Percentiles rank a stretch among this genome's conserved stretches.
Conservation (phyloP, 179 eudicot genomes). For the Nepenthes alata region DNA sequence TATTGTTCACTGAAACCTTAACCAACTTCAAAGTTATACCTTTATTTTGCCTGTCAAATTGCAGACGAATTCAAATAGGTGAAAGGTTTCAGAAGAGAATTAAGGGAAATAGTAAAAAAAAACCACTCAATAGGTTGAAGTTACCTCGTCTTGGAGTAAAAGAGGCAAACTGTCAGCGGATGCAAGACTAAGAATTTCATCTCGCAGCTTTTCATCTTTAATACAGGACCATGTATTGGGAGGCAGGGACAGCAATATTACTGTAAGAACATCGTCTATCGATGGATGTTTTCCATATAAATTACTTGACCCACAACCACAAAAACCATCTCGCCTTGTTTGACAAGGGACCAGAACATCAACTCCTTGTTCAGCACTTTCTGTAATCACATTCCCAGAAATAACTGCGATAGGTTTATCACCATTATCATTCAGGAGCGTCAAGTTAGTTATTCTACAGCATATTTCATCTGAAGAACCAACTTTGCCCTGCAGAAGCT, state of each 20-base stretch:
- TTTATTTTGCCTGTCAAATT: background rate
- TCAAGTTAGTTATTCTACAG: slow-evolving; percentile 8
- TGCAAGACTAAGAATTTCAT: slow-evolving; percentile 16
- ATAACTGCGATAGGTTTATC: slow-evolving; percentile 8
- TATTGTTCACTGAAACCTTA: background rate
- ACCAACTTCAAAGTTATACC: background rate
- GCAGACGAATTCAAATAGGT: background rate
- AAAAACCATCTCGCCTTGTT: slow-evolving; percentile 5
- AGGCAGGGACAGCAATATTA: slow-evolving; percentile 31
- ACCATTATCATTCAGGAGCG: slow-evolving; percentile 6
- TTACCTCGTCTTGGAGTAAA: slow-evolving; percentile 37
- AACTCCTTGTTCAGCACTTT: slow-evolving; percentile 11
- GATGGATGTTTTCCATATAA: slow-evolving; percentile 20
- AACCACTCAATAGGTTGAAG: background rate
- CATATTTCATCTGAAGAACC: slow-evolving; percentile 9
- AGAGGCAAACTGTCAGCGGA: slow-evolving; percentile 16
- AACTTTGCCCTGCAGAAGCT: slow-evolving; percentile 15
- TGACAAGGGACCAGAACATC: slow-evolving; percentile 31
- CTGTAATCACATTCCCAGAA: slow-evolving; percentile 15
- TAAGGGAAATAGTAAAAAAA: background rate
- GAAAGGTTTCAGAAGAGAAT: background rate
- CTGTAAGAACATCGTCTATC: slow-evolving; percentile 22
- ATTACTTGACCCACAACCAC: slow-evolving; percentile 10
- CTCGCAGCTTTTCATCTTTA: slow-evolving; percentile 16
- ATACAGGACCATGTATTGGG: slow-evolving; percentile 28